Conservation (phyloP, 2,329 filamentous ascomycete species). For the Amauroascus niger region DNA sequence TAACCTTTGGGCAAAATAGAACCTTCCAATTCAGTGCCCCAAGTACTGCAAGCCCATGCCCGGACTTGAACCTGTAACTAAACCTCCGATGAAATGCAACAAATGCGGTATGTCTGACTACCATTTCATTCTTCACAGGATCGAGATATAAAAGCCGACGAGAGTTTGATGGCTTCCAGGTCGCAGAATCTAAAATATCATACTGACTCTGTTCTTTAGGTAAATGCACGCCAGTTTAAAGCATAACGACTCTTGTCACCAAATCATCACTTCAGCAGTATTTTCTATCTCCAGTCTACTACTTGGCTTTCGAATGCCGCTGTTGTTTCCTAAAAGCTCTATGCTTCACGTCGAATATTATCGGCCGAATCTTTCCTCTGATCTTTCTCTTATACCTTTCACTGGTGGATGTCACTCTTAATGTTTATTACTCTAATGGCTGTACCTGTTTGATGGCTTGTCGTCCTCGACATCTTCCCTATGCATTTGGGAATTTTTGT, state of each 20-base stretch:
- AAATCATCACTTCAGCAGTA: not conserved
- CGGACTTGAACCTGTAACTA: not conserved
- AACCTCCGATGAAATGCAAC: not conserved
- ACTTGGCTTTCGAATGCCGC: not conserved
- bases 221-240: conserved; percentile 3
- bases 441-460: not conserved
- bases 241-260: no score
- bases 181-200: no score
- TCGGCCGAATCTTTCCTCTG: not conserved
- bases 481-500: not conserved
- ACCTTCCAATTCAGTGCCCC: conserved; percentile 6
- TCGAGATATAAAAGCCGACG: no score
- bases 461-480: not conserved
- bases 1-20: not conserved
- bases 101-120: conserved; percentile 1
- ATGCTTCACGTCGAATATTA: not conserved
- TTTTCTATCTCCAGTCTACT: not conserved
- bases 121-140: no score
- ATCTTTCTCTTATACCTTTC: not conserved
- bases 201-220: not conserved
- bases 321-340: not conserved
- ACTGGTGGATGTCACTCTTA: not conserved
- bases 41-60: conserved; percentile 7
- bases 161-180: no score
- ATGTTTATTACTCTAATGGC: conserved; percentile 1